These are phyloP conservation scores for Bifiguratus adelaidae DNA, from an alignment of 192 early-diverging fungal species.

Conservation along the genomic window DNA sequence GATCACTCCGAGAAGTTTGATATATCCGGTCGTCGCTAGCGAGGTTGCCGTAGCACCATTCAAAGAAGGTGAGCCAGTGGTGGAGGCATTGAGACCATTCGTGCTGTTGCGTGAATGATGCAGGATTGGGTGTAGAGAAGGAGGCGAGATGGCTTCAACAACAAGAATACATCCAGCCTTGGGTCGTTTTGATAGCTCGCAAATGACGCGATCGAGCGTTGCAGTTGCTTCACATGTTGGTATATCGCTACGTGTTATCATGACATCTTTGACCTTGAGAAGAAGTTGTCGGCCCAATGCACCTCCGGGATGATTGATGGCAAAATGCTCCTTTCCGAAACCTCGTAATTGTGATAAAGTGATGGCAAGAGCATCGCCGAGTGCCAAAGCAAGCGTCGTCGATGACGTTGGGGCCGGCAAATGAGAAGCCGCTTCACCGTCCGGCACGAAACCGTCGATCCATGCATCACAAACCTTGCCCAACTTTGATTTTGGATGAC, in stretches of 20 bases:
- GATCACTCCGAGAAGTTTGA: constrained; percentile 18
- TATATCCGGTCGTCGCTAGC: neutral
- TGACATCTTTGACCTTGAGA: constrained; percentile 23
- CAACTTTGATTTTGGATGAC: constrained; percentile 23
- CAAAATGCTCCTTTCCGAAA: constrained; percentile 24
- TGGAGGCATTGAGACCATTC: no score
- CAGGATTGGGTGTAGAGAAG: no score
- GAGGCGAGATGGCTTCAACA: constrained; percentile 10
- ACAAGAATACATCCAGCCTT: constrained; percentile 21
- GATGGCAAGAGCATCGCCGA: constrained; percentile 30
- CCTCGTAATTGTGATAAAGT: constrained; percentile 16
- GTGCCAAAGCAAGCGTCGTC: constrained; percentile 27
- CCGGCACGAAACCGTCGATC: constrained; percentile 24
- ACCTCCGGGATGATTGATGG: constrained; percentile 33
- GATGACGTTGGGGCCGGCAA: constrained; percentile 33
- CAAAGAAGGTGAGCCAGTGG: no score
- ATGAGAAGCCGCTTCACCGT: constrained; percentile 14
- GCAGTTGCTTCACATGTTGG: constrained; percentile 9
- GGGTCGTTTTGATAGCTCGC: constrained; percentile 18
- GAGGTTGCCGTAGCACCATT: no score
- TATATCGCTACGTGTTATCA: constrained; percentile 7
- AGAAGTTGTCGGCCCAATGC: constrained; percentile 20
- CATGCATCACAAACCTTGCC: constrained; percentile 24
- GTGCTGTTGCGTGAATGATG: no score
- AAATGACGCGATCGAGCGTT: constrained; percentile 19